Conservation (phyloP, 1,139 yeast species). For the Magnusiomyces tetraspermus region DNA sequence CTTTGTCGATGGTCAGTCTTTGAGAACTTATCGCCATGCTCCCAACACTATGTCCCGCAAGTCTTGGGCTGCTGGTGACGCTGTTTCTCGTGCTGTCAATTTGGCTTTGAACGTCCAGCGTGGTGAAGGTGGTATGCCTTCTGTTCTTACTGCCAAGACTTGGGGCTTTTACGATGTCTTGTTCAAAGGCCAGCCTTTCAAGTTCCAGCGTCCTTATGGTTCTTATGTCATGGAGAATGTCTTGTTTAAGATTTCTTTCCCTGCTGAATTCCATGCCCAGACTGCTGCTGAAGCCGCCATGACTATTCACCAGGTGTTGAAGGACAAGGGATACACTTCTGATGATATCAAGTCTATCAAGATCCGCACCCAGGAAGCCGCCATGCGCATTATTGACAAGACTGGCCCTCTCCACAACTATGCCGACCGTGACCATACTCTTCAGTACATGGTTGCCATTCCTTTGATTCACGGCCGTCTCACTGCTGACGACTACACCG, state of each 20-base stretch:
- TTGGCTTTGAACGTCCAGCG: constrained; percentile 43
- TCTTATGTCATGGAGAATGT: constrained; percentile 58
- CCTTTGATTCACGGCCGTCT: constrained; percentile 47
- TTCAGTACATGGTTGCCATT: constrained; percentile 52
- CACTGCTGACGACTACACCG: constrained; percentile 49
- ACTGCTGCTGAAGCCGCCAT: constrained; percentile 53
- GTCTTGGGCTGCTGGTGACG: constrained; percentile 63
- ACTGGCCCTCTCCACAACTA: constrained; percentile 50
- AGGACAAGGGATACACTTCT: constrained; percentile 36
- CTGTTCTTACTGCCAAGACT: constrained; percentile 45
- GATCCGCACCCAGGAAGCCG: constrained; percentile 52
- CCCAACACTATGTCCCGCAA: constrained; percentile 55
- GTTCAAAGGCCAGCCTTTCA: constrained; percentile 44
- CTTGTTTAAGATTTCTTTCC: constrained; percentile 50
- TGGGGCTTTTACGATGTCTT: constrained; percentile 57
- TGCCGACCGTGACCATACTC: constrained; percentile 56
- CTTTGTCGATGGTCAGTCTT: constrained; percentile 49
- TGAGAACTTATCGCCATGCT: constrained; percentile 53
- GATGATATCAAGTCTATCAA: constrained; percentile 42
- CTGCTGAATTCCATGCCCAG: constrained; percentile 63
- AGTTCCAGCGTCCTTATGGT: constrained; percentile 45
- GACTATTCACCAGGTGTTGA: constrained; percentile 35
- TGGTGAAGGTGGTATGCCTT: constrained; percentile 50
- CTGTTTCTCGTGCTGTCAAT: constrained; percentile 51
- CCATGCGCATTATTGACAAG: constrained; percentile 49